These are phyloP conservation scores for Calonectria pseudoturangicola DNA, from an alignment of 2,329 filamentous ascomycete genomes.

Conservation along the genomic window DNA sequence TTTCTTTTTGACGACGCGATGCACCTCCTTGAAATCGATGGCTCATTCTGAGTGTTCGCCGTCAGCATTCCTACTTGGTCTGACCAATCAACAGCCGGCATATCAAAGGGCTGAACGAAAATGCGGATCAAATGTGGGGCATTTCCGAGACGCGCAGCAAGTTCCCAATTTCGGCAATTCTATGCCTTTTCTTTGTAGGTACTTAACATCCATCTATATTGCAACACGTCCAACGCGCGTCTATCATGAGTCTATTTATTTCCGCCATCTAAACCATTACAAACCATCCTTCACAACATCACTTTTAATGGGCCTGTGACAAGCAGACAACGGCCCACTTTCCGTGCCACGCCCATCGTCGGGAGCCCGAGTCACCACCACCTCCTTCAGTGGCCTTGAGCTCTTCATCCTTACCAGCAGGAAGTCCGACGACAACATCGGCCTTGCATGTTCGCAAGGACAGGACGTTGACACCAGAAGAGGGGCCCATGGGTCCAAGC, in stretches of 20 bases:
- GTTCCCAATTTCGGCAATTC: slow-evolving; percentile 17
- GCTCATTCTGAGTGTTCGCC: neutral
- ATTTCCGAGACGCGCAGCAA: slow-evolving; percentile 13
- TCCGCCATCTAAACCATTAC: slow-evolving; percentile 31
- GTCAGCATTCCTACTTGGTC: neutral
- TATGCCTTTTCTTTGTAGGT: slow-evolving; percentile 26
- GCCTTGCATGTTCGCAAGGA: slow-evolving; percentile 97
- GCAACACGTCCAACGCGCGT: slow-evolving; percentile 4
- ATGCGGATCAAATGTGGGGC: slow-evolving; percentile 24
- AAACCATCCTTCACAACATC: neutral
- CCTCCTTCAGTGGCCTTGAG: slow-evolving; percentile 81
- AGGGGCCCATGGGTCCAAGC: slow-evolving; percentile 88
- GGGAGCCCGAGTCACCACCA: slow-evolving; percentile 80
- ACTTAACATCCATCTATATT: slow-evolving; percentile 24
- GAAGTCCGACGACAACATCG: slow-evolving; percentile 94
- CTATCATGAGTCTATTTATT: slow-evolving; percentile 40
- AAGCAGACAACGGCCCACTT: slow-evolving; percentile 94
- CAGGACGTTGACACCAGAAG: slow-evolving; percentile 88
- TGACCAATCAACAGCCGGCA: slow-evolving; percentile 18
- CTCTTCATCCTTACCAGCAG: slow-evolving; percentile 87
- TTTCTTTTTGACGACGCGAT: neutral
- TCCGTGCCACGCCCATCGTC: slow-evolving; percentile 96
- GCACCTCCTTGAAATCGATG: neutral
- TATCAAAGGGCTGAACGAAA: slow-evolving; percentile 7
- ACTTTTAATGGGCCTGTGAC: slow-evolving; percentile 58